Conservation (phyloP, 495 filamentous ascomycete species). For the Massariosphaeria phaeospora region DNA sequence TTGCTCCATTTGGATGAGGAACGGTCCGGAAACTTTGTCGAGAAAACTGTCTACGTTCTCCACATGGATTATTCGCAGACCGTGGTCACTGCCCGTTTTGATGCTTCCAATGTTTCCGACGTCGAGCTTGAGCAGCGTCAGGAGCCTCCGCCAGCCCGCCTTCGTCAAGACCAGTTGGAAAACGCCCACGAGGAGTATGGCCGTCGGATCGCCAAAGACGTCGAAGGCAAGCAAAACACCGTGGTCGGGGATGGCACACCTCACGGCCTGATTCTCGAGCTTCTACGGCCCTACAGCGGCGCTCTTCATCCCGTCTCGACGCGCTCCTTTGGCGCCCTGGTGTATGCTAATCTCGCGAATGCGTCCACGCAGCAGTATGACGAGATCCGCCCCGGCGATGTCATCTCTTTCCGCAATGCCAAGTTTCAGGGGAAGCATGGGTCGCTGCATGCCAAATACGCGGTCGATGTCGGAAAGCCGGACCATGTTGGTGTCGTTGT, state of each 20-base stretch:
- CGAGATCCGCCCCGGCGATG: constrained; percentile 90
- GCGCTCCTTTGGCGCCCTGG: constrained; percentile 82
- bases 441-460: constrained; percentile 91
- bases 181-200: constrained; percentile 74
- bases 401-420: constrained; percentile 88
- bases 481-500: constrained; percentile 96
- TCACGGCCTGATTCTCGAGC: constrained; percentile 67
- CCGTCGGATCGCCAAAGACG: constrained; percentile 62
- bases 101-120: constrained; percentile 66
- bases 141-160: constrained; percentile 71
- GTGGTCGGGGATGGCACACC: constrained; percentile 81
- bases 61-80: constrained; percentile 97
- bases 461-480: constrained; percentile 77
- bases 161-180: constrained; percentile 93
- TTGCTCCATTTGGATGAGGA: constrained; percentile 80
- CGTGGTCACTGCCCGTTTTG: constrained; percentile 73
- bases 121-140: constrained; percentile 79
- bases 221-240: constrained; percentile 64
- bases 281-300: constrained; percentile 65
- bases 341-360: constrained; percentile 92
- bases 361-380: constrained; percentile 84
- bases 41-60: constrained; percentile 76
- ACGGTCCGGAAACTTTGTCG: constrained; percentile 59
- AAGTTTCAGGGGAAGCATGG: constrained; percentile 95
- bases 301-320: constrained; percentile 77